Conservation (phyloP, 176 grass and related monocot species). For the Miscanthus lutarioriparius region DNA sequence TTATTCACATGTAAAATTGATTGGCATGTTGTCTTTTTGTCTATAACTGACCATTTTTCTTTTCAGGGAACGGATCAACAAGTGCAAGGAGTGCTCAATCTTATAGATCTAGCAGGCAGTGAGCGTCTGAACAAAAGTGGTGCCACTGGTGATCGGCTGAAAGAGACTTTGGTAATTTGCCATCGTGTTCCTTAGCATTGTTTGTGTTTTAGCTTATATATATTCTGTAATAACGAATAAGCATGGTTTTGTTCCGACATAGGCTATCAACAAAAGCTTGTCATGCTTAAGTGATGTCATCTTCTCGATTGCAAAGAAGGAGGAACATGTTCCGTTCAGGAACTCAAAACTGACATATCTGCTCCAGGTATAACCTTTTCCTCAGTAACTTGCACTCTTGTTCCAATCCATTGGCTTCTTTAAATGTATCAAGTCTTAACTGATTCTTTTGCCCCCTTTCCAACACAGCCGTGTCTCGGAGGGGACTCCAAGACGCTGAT, state of each 20-base stretch:
- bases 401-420: neutral
- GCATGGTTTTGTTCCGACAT: neutral
- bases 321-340: conserved; percentile 86
- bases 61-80: conserved; percentile 85
- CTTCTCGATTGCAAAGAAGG: conserved; percentile 93
- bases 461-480: conserved; percentile 80
- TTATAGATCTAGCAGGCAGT: conserved; percentile 95
- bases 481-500: conserved; percentile 89
- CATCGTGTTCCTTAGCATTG: neutral
- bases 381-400: neutral
- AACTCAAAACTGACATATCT: conserved; percentile 96
- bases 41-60: neutral
- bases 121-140: conserved; percentile 92
- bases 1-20: neutral
- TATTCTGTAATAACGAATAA: neutral
- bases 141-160: conserved; percentile 78
- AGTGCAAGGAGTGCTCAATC: conserved; percentile 87
- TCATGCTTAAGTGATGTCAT: conserved; percentile 90
- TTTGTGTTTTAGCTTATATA: neutral
- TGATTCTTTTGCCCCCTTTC: neutral
- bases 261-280: conserved; percentile 96
- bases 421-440: neutral
- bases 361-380: conserved; percentile 59
- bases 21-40: neutral
- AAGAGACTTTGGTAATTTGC: conserved; percentile 77